These are phyloP conservation scores for Coelastrella sp. DNA, from an alignment of 139 green algal species.

Conservation along the genomic window DNA sequence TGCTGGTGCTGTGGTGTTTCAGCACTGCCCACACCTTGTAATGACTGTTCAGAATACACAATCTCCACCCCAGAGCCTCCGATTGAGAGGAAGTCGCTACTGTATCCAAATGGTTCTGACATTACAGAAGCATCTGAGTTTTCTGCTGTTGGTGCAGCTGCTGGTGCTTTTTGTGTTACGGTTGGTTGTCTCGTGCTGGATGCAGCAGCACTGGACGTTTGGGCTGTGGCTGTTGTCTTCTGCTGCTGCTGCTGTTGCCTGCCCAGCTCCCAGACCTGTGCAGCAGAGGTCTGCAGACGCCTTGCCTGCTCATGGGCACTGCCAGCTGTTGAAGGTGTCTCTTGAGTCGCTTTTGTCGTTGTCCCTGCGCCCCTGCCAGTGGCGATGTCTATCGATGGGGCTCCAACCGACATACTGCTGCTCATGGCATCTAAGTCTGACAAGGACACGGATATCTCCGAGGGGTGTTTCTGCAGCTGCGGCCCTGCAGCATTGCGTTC, in stretches of 20 bases:
- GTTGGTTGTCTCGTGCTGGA: no score
- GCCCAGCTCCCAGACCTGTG: background rate
- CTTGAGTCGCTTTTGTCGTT: background rate
- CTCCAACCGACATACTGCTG: slow-evolving; percentile 29
- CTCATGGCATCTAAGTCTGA: slow-evolving; percentile 23
- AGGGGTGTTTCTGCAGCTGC: background rate
- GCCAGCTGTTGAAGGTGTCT: background rate
- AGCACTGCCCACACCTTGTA: background rate
- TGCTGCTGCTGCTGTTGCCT: background rate
- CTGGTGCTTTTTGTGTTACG: no score
- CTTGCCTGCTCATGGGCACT: background rate
- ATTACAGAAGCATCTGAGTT: background rate
- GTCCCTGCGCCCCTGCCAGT: background rate
- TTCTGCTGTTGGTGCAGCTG: background rate
- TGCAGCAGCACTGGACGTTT: background rate
- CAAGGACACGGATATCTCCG: background rate
- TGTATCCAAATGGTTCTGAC: background rate
- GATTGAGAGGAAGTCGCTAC: background rate
- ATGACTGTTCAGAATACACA: background rate
- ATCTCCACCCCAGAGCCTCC: background rate
- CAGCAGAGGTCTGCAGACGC: background rate
- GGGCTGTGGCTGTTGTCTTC: background rate
- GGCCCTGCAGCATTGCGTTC: background rate
- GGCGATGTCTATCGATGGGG: background rate
- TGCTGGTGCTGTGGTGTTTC: background rate